Base-by-base conservation (phyloP, 2,329 filamentous ascomycete genomes). In the Microcyclosporella mali region DNA sequence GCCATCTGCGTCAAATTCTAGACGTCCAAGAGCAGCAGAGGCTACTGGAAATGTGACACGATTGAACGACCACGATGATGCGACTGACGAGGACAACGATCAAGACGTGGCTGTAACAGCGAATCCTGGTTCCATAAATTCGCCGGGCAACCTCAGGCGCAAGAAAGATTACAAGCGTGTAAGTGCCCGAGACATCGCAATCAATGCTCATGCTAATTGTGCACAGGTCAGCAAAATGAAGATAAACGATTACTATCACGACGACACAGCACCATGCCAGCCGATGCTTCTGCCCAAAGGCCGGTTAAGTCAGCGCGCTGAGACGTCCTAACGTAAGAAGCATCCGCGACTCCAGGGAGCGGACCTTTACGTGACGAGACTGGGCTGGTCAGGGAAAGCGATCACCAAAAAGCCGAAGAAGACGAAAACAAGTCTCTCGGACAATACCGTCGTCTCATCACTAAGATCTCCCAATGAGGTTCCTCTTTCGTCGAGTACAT, bases 341-440 rank as follows among this genome's bases (percentile, higher is more conserved):
- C 59, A 71, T 47, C 63, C 66, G 6, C 66, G 68, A 29, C 65
- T 76, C 1, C 62, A 69, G 21, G 71, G 72, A 7, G 71, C 72
- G 3, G 73, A 76, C 52, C 52, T 77, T 1, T 77, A 76, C 45
- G 72, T 77, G 12, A 66, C 67, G 21, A 62, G 71, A 29, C 61
- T 74, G 1, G 68, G 68, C 28, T 55, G 55, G 50, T 36, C 33
- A 16, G 46, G 51, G 12, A 50, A 42, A 17, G 28, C 51, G 15
- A 37, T 33, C 31, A 43, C 35, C 12, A 44, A 44, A 16, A 45
- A 41, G 8, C 15, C 27, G 11, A 46, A 33, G 28, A 32, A 40
- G 30, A 37, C 38, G 19, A 11, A 11, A 4, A 4, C 31, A 17
- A 33, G n/a, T 9, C 12, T 27, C 17, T 8, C 17, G 25, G 8